Percentiles rank a stretch among this genome's conserved stretches.
These are phyloP conservation scores for Shiraia sp. DNA, from an alignment of 2,329 filamentous ascomycete species.

Conservation along the genomic window DNA sequence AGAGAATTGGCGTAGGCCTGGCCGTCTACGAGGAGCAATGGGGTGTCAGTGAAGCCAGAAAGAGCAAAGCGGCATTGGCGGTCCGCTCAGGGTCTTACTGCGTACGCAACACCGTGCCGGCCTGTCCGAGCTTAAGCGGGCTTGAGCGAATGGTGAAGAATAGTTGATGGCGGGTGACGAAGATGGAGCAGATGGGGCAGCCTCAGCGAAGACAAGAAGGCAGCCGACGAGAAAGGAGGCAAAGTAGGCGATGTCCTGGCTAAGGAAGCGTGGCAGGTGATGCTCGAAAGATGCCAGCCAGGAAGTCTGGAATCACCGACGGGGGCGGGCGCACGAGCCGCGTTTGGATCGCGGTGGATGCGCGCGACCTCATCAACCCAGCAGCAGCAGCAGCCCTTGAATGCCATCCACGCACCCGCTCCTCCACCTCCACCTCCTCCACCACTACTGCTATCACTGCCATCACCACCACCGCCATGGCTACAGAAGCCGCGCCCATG, in stretches of 20 bases:
- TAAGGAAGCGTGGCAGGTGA: conserved; percentile 22
- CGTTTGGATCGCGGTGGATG: not conserved
- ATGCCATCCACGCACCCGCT: conserved; percentile 1
- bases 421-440: not conserved
- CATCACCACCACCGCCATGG: conserved; percentile 26
- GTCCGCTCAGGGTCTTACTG: conserved; percentile 33
- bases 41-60: conserved; percentile 10
- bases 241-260: too few relatives aligned
- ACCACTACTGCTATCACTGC: not conserved
- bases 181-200: conserved; percentile 5
- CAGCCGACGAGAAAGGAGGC: too few relatives aligned
- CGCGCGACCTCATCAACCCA: not conserved
- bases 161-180: conserved; percentile 6
- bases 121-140: conserved; percentile 26
- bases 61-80: conserved; percentile 13
- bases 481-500: conserved; percentile 26
- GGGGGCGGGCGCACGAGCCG: conserved; percentile 8
- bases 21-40: not conserved
- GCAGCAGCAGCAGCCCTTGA: not conserved
- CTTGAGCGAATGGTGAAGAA: conserved; percentile 27
- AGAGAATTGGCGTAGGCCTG: conserved; percentile 4
- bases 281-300: conserved; percentile 9
- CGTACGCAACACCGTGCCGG: conserved; percentile 33
- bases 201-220: too few relatives aligned
- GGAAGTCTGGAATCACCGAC: not conserved